Percentiles rank a stretch among this genome's conserved stretches.
These are phyloP conservation scores for Sutorius eximius DNA, from an alignment of 1,284 basidiomycete genomes.

Conservation along the genomic window DNA sequence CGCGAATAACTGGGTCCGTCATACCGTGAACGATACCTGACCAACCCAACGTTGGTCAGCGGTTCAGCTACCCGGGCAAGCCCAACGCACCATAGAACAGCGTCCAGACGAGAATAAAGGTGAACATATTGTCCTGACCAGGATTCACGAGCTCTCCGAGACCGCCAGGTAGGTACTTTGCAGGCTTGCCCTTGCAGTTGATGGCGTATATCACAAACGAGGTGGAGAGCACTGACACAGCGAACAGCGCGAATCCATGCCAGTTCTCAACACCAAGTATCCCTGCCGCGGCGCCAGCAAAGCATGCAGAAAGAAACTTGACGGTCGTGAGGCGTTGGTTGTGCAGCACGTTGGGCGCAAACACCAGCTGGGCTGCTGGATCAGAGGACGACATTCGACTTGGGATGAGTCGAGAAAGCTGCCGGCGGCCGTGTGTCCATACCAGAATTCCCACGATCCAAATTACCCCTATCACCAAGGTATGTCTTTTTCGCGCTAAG, in stretches of 20 bases:
- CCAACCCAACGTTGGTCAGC: constrained; percentile 13
- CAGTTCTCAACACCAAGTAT: constrained; percentile 84
- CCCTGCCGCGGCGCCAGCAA: constrained; percentile 82
- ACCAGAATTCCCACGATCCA: constrained; percentile 15
- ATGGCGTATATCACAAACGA: constrained; percentile 62
- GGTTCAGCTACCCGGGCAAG: constrained; percentile 38
- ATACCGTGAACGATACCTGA: constrained; percentile 48
- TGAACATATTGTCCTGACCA: constrained; percentile 83
- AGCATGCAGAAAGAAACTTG: constrained; percentile 78
- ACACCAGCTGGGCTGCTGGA: constrained; percentile 61
- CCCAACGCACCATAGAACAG: constrained; percentile 73
- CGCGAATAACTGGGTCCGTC: constrained; percentile 4
- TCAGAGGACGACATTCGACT: constrained; percentile 41
- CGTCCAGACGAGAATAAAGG: constrained; percentile 88
- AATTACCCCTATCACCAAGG: constrained; percentile 3
- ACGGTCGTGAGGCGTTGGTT: constrained; percentile 65
- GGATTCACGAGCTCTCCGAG: constrained; percentile 70
- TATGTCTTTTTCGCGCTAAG: neutral
- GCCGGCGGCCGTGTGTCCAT: neutral
- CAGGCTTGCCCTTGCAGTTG: constrained; percentile 65
- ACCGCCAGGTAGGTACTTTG: constrained; percentile 62
- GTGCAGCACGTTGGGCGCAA: constrained; percentile 67
- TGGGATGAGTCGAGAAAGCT: neutral
- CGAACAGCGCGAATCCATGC: constrained; percentile 78
- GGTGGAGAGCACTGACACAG: constrained; percentile 64